Base-by-base conservation (phyloP, 78 protist species). In the Pigoraptor vietnamica region DNA sequence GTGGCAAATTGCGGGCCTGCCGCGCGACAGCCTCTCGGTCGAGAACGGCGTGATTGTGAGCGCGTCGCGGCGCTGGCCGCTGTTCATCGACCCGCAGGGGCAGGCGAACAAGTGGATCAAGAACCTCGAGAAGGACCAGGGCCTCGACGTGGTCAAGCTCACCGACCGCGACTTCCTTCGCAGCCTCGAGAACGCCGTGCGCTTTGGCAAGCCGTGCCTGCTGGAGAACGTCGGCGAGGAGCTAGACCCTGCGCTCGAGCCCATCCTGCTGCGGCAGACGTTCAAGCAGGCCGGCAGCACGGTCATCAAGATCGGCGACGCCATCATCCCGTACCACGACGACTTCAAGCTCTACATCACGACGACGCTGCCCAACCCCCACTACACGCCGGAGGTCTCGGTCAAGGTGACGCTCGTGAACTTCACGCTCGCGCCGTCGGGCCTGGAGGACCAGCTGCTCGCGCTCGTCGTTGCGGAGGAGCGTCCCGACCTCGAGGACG, bases 291-390 rank as follows among this genome's bases (percentile, higher is more conserved):
- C 91, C 34, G 95, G 95, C 36, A 21, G 35, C 21, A n/a, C 2
- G 32, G 39, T 91, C 86, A 96, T 96, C 91, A 95, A 96, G 90
- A 83, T 98, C 10, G 99, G 99, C 37, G 99, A 96, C 39, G n/a
- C 38, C 29, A 89, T 83, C 37, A 93, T 98, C 39, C 96, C 95
- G 40, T 98, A 93, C 94, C 86, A 95, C 94, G 38, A 23, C 48
- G 90, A 90, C 81, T 98, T 98, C 96, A 21, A 55, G 89, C 40
- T 98, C 35, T 95, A 90, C 95, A 91, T 98, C 40, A 96, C 98
- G 40, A 94, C 99, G 38, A 96, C 95, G 92, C 96, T 96, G 37
- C 96, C 96, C 37, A 97, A 97, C 88, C 99, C 99, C 40, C 92
- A 91, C 93, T 96, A 95, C 92, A 82, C 94, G 38, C 98, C 99